Conservation (phyloP, 176 grass and related monocot genomes). For the Oryza brachyantha region DNA sequence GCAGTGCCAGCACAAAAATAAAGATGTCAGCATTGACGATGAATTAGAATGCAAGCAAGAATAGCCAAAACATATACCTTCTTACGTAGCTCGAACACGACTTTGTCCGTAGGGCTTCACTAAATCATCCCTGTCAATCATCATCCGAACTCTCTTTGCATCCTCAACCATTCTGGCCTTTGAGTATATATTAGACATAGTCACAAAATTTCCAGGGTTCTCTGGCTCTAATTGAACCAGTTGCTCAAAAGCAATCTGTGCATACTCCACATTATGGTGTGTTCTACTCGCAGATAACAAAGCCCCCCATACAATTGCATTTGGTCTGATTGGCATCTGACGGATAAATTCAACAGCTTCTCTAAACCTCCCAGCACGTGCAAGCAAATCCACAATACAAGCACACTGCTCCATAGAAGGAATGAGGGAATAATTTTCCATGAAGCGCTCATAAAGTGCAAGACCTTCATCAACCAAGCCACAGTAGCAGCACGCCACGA, state of each 20-base stretch:
- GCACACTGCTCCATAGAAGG: slow-evolving; percentile 59
- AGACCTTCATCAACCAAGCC: slow-evolving; percentile 59
- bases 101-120: slow-evolving; percentile 65
- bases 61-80: neutral
- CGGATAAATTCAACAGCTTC: slow-evolving; percentile 43
- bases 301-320: slow-evolving; percentile 56
- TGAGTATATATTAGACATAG: slow-evolving; percentile 75
- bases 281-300: slow-evolving; percentile 51
- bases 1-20: neutral
- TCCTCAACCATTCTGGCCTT: slow-evolving; percentile 57
- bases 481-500: slow-evolving; percentile 66
- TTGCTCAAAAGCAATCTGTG: slow-evolving; percentile 54
- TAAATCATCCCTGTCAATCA: slow-evolving; percentile 53
- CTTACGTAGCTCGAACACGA: slow-evolving; percentile 28
- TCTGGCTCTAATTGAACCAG: slow-evolving; percentile 59
- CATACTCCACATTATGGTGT: slow-evolving; percentile 64
- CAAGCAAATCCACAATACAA: slow-evolving; percentile 69
- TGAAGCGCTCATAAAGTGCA: slow-evolving; percentile 42
- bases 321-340: slow-evolving; percentile 43
- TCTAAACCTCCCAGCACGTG: slow-evolving; percentile 58
- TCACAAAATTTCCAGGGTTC: slow-evolving; percentile 78
- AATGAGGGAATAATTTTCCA: slow-evolving; percentile 1
- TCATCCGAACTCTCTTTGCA: slow-evolving; percentile 55
- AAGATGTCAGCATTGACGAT: neutral
- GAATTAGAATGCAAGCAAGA: neutral